Percentiles rank a stretch among this genome's conserved stretches.
Conservation (phyloP, 2,329 filamentous ascomycete species). For the Seiridium unicorne region DNA sequence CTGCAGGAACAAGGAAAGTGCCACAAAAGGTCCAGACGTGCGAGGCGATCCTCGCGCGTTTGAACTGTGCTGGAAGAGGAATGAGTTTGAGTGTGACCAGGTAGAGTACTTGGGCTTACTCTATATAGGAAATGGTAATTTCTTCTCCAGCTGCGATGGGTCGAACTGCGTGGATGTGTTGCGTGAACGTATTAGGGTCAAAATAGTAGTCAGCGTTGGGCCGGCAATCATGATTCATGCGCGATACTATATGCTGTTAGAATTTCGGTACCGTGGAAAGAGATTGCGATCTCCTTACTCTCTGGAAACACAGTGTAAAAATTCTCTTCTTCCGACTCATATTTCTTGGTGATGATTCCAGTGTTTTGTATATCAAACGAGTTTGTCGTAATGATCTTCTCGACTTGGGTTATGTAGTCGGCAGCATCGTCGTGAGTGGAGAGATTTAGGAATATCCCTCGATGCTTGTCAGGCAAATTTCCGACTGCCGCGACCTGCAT, state of each 20-base stretch:
- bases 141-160: conserved; percentile 40
- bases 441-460: conserved; percentile 30
- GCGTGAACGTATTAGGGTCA: conserved; percentile 34
- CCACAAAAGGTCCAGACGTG: conserved; percentile 32
- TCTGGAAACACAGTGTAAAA: conserved; percentile 39
- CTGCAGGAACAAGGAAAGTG: conserved; percentile 40
- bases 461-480: conserved; percentile 28
- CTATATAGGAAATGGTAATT: conserved; percentile 41
- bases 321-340: conserved; percentile 17
- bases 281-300: conserved; percentile 18
- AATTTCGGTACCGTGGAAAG: neutral
- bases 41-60: conserved; percentile 25
- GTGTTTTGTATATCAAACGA: conserved; percentile 35
- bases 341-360: conserved; percentile 20
- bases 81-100: neutral
- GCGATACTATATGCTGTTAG: conserved; percentile 26
- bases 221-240: conserved; percentile 45
- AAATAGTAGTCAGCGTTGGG: conserved; percentile 43
- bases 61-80: conserved; percentile 25
- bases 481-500: conserved; percentile 31
- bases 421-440: conserved; percentile 30
- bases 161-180: conserved; percentile 36
- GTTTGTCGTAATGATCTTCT: conserved; percentile 36
- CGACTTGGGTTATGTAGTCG: conserved; percentile 25
- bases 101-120: conserved; percentile 18